These are phyloP conservation scores for Lagerstroemia fauriei DNA, from an alignment of 441 rosid species.

Conservation along the genomic window DNA sequence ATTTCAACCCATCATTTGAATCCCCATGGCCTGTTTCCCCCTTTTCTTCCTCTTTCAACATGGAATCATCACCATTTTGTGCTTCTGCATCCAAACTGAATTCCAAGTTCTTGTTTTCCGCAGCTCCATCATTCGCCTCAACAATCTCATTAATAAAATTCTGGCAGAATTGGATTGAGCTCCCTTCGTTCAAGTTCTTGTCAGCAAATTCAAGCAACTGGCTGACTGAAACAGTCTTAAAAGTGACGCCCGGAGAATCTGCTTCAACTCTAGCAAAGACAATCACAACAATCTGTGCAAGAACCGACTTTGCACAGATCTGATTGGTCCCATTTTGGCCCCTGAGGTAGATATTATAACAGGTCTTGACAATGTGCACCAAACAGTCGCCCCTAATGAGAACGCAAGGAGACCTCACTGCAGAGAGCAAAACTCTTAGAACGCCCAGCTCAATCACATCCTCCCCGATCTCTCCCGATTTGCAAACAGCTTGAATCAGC, in stretches of 20 bases:
- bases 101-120: constrained; percentile 39
- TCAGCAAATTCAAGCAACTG: constrained; percentile 76
- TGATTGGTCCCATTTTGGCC: constrained; percentile 80
- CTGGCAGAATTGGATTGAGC: constrained; percentile 71
- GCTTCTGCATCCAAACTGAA: constrained; percentile 22
- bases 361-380: constrained; percentile 71
- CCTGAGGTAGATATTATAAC: constrained; percentile 85
- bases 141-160: constrained; percentile 69
- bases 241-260: constrained; percentile 52
- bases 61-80: constrained; percentile 40
- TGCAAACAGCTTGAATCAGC: constrained; percentile 56
- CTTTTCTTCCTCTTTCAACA: constrained; percentile 36
- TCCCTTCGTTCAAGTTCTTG: constrained; percentile 86
- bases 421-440: constrained; percentile 71
- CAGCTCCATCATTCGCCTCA: constrained; percentile 59
- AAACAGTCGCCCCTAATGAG: constrained; percentile 80
- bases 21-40: constrained; percentile 33
- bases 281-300: constrained; percentile 79
- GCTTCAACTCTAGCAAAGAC: constrained; percentile 74
- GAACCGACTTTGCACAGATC: constrained; percentile 88
- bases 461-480: constrained; percentile 64
- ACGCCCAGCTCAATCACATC: constrained; percentile 72
- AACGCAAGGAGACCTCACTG: constrained; percentile 66
- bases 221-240: constrained; percentile 59
- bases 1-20: constrained; percentile 32